Evolutionary conservation across 257 asterid species (phyloP), one percentile per base, ranked within the genome.

Genomic region (Scutellaria minor): DNA sequence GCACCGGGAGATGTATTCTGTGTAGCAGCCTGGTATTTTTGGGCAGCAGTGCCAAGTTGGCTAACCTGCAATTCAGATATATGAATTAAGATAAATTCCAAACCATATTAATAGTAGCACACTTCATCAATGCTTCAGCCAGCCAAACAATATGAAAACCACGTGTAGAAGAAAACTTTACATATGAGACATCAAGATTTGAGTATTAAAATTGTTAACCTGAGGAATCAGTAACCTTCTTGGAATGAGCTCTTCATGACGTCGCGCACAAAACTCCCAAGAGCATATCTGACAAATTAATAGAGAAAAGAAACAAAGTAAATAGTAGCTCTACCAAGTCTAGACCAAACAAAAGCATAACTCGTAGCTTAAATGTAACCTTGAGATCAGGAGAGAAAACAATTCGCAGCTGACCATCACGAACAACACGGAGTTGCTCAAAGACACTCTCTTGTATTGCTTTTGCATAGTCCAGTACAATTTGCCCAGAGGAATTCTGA

Each of bases 181-280:
- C 13, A 44, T 2, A 7, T 31, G 14, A 18, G 63, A 74, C 55
- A 62, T 37, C 41, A 6, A 45, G 46, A 62, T 24, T 11, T 31
- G 39, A 61, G 64, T 56, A 54, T 35, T 59, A 66, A 52, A 42
- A 20, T 60, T 4, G 76, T 67, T 12, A 66, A 94, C 99, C 98
- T 94, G 99, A 76, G 98, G 97, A 82, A 94, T 90, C 77, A 94
- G 82, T 83, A 89, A 79, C 83, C 96, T 88, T 77, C 96, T 87
- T 60, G 99, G 98, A 68, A 94, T 94, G 66, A 94, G 93, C 85
- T 94, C 98, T 78, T 94, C 99, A 72, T 94, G 99, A 59, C 93
- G 98, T 35, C 99, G 84, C 40, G 98, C 99, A 83, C 99, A 94
- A 74, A 94, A 94, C 75, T 91, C 98, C 99, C 99, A 94, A 20